Percentiles rank a stretch among this genome's conserved stretches.
Conservation (phyloP, 345 rosid species). For the Gossypium turneri region DNA sequence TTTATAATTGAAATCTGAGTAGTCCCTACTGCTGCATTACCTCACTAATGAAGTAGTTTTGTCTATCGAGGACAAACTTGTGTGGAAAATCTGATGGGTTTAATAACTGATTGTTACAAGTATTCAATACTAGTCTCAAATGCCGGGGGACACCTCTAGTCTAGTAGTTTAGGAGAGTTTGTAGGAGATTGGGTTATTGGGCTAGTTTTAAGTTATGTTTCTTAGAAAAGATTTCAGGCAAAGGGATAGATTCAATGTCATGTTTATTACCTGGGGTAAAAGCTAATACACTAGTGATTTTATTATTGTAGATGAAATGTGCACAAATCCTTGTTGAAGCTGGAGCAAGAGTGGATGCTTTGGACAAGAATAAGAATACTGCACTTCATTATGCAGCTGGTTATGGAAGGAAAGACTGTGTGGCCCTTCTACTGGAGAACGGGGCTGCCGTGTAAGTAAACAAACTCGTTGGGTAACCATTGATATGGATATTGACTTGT, state of each 20-base stretch:
- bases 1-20: background rate
- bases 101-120: background rate
- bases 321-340: slow-evolving; percentile 84
- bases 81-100: background rate
- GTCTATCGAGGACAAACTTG: background rate
- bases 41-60: background rate
- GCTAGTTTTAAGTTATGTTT: background rate
- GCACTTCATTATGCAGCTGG: slow-evolving; percentile 99
- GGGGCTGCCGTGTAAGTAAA: slow-evolving; percentile 96
- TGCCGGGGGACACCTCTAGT: no score
- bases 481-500: background rate
- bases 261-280: background rate
- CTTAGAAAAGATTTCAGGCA: no score
- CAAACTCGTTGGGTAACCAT: background rate
- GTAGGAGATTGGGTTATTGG: background rate
- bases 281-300: background rate
- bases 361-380: slow-evolving; percentile 96
- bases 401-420: slow-evolving; percentile 94
- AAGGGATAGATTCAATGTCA: background rate
- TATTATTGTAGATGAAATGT: slow-evolving; percentile 57
- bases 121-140: background rate
- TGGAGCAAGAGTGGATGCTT: slow-evolving; percentile 81
- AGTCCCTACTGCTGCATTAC: background rate
- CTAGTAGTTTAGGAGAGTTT: no score
- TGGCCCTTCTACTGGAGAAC: slow-evolving; percentile 76